A percentile compares a stretch with the other conserved stretches of the same genome.
These are phyloP conservation scores for Capronia coronata DNA, from an alignment of 2,329 filamentous ascomycete species.

Conservation along the genomic window DNA sequence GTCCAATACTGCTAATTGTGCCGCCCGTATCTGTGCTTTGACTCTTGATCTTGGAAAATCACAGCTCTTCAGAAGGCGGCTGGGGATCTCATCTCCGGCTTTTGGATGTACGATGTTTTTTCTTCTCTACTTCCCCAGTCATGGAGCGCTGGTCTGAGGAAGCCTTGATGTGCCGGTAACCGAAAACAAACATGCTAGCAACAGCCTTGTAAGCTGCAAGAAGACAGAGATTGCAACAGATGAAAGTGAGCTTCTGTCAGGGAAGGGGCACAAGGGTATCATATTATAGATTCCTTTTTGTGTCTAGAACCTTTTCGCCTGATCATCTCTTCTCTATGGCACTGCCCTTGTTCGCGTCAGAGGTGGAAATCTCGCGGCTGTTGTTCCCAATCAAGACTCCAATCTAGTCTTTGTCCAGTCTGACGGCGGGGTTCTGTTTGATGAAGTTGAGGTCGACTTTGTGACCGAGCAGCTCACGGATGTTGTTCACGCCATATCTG, in stretches of 20 bases:
- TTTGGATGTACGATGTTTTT: conserved; percentile 30
- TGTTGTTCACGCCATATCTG: conserved; percentile 72
- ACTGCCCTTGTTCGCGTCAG: too few species aligned
- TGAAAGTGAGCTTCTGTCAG: background rate
- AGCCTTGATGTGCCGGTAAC: conserved; percentile 41
- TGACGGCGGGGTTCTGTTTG: conserved; percentile 80
- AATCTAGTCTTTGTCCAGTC: conserved; percentile 79
- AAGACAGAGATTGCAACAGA: background rate
- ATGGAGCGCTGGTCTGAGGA: conserved; percentile 37
- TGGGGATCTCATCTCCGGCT: conserved; percentile 35
- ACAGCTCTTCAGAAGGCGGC: conserved; percentile 59
- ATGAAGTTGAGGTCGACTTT: conserved; percentile 94
- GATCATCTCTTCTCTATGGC: conserved; percentile 5
- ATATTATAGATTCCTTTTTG: conserved; percentile 21
- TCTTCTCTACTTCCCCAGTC: conserved; percentile 41
- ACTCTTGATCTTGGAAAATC: conserved; percentile 50
- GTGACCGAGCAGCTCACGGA: conserved; percentile 85
- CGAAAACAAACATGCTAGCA: conserved; percentile 13
- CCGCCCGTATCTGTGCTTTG: conserved; percentile 63
- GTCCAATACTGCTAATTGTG: too few species aligned
- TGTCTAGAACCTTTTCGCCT: conserved; percentile 17
- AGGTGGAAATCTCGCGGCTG: too few species aligned
- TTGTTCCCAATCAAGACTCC: too few species aligned
- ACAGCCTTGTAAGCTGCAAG: background rate
- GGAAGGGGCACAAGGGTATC: conserved; percentile 18